These are phyloP conservation scores for Pinus taeda DNA, from an alignment of 75 land plant species.

Conservation along the genomic window DNA sequence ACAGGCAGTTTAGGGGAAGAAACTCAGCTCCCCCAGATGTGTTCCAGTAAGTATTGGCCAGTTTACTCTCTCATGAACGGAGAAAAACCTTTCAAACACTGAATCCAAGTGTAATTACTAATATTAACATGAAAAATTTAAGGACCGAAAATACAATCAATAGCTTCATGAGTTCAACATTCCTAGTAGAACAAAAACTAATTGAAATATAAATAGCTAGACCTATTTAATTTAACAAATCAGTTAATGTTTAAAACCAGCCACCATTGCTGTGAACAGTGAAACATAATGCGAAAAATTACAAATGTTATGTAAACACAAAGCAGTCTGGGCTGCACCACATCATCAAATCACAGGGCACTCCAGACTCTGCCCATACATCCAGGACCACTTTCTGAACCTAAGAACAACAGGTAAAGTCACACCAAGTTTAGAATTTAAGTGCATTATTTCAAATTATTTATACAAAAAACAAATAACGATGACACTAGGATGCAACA, in stretches of 20 bases:
- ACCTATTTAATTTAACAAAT: background rate
- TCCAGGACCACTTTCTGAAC: too few species aligned
- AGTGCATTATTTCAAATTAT: too few species aligned
- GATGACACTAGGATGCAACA: background rate
- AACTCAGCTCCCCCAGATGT: background rate
- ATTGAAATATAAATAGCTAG: background rate
- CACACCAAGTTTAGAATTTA: too few species aligned
- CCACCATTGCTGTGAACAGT: background rate
- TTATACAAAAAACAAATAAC: background rate
- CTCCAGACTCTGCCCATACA: too few species aligned
- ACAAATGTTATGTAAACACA: background rate
- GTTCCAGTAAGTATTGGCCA: background rate
- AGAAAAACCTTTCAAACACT: background rate
- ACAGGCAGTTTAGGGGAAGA: too few species aligned
- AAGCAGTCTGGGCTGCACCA: background rate
- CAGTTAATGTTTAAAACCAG: background rate
- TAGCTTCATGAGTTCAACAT: background rate
- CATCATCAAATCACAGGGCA: background rate
- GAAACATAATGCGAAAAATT: background rate
- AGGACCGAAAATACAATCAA: background rate
- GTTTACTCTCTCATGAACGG: background rate
- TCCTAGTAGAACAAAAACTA: background rate
- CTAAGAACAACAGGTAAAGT: too few species aligned
- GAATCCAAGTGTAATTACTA: background rate
- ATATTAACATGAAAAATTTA: background rate